Percentiles rank a stretch among this genome's conserved stretches.
These are phyloP conservation scores for Solanum bulbocastanum DNA, from an alignment of 257 asterid species.

Conservation along the genomic window DNA sequence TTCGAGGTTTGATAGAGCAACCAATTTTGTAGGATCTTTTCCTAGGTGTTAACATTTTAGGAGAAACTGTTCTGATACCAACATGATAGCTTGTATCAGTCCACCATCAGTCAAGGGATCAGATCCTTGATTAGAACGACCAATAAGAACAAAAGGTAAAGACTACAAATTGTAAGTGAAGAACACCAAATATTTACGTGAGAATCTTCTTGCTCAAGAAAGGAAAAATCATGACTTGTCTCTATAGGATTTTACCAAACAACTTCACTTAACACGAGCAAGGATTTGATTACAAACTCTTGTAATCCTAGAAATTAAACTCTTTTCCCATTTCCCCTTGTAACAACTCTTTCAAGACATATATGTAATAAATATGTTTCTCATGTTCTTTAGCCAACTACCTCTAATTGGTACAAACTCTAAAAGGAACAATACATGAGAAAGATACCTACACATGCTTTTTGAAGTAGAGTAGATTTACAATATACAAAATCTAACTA, in stretches of 20 bases:
- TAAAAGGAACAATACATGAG: neutral
- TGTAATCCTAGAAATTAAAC: neutral
- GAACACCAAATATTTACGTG: neutral
- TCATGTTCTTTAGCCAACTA: neutral
- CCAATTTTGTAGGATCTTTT: neutral
- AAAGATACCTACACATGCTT: neutral
- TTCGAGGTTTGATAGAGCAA: neutral
- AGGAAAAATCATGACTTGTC: neutral
- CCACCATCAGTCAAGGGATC: neutral
- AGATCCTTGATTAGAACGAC: neutral
- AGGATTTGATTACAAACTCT: neutral
- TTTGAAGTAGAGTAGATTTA: neutral
- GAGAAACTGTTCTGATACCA: neutral
- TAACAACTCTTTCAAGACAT: neutral
- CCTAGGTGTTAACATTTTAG: too few species aligned
- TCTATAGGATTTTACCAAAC: too few species aligned
- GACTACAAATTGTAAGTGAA: too few species aligned
- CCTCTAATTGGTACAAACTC: neutral
- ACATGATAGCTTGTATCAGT: neutral
- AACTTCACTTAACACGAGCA: too few species aligned
- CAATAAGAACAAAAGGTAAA: neutral
- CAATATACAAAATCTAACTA: neutral
- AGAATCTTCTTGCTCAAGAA: neutral
- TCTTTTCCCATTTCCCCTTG: neutral
- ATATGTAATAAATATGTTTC: neutral